These are phyloP conservation scores for Herpomyces periplanetae DNA, from an alignment of 2,329 filamentous ascomycete genomes.

Conservation along the genomic window DNA sequence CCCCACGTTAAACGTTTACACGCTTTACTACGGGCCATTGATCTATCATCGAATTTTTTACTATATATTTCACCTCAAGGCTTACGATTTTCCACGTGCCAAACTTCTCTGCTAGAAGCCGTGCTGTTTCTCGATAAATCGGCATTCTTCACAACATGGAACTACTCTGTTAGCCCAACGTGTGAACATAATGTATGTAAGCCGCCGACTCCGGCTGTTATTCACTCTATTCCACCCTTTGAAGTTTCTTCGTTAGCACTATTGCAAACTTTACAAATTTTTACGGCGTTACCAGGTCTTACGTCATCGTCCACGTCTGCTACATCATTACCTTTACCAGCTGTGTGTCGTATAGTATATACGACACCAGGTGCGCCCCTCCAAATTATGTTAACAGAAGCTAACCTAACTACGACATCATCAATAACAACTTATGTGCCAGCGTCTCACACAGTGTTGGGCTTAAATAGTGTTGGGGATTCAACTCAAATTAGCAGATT, in stretches of 20 bases:
- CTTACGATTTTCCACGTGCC: too few relatives aligned
- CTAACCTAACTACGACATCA: conserved; percentile 53
- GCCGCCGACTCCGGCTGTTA: conserved; percentile 7
- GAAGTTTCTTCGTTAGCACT: conserved; percentile 55
- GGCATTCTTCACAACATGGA: conserved; percentile 68
- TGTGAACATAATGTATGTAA: too few relatives aligned
- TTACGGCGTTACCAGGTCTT: conserved; percentile 12
- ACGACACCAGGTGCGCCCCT: conserved; percentile 31
- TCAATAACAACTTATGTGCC: conserved; percentile 58
- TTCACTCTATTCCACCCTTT: conserved; percentile 21
- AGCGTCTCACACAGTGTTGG: conserved; percentile 12
- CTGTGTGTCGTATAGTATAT: conserved; percentile 50
- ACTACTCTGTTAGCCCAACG: too few relatives aligned
- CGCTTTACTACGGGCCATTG: too few relatives aligned
- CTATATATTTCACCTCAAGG: too few relatives aligned
- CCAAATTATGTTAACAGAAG: conserved; percentile 48
- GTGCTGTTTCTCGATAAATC: conserved; percentile 58
- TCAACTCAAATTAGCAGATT: too few relatives aligned
- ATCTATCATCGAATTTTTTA: too few relatives aligned
- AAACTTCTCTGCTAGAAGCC: too few relatives aligned
- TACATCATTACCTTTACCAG: conserved; percentile 40
- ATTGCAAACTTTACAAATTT: conserved; percentile 77
- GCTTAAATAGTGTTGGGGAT: too few relatives aligned
- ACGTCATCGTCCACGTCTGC: conserved; percentile 6
- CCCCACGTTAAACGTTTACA: too few relatives aligned